Evolutionary conservation across 108 stramenopile genomes (phyloP), one percentile per base, ranked within the genome.

Genomic region (Seminavis robusta): DNA sequence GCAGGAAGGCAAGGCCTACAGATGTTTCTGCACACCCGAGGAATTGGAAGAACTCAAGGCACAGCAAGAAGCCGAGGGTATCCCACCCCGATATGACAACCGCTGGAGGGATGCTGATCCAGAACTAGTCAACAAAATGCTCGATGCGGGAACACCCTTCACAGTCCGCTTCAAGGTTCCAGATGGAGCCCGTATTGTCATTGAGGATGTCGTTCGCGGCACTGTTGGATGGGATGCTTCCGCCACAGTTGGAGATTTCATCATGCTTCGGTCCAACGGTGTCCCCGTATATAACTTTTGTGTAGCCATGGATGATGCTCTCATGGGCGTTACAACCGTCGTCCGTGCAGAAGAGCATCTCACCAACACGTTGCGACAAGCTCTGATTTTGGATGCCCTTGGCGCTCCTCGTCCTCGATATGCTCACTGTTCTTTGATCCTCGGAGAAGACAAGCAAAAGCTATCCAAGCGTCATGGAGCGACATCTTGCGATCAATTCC

Each of bases 201-300:
- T 98, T 62, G 88, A 98, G 9, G 97, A 98, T 69, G 78, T 80
- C 29, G 93, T 98, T 33, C 92, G 97, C 6, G 95, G 97, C 4
- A 88, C 80, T 7, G 93, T 98, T 0, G 58, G 84, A 3, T 98
- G 97, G 97, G 97, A 98, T 77, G 97, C 95, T 50, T 90, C 96
- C 31, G 76, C 94, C 0, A 95, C 95, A 4, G 92, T 98, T 27
- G 97, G 97, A 1, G 97, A 98, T 63, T 98, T 98, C 67, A 97
- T 98, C 57, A 59, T 98, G 28, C 59, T 98, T 41, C 88, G 97
- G 33, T 92, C 90, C 8, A 79, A 69, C 17, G 95, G 95, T 32
- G 84, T 98, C 16, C 97, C 97, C 0, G 95, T 98, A 0, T 98
- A 98, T 80, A 98, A 98, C 81, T 98, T 98, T 79, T 98, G 97